phyloP scores from a whole-genome alignment of 2,329 filamentous ascomycete genomes.

The Helotiales sp. region DNA sequence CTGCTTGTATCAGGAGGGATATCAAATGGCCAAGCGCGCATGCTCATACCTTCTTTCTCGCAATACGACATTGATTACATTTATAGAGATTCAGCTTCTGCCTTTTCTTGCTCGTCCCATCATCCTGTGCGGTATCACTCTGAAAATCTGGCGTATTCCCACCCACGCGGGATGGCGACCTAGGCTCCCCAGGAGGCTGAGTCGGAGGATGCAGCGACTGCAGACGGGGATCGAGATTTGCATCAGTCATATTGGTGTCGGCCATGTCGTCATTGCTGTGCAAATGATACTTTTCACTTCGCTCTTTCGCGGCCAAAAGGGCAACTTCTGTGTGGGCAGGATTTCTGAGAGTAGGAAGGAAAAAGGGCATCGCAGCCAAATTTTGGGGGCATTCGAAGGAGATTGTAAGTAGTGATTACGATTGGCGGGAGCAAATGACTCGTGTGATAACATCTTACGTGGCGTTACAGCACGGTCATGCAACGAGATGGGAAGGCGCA shows the following conservation, averaged over 20 bases:
- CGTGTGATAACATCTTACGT: background rate
- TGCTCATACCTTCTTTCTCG: conserved; percentile 16
- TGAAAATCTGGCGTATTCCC: background rate
- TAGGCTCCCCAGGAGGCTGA: background rate
- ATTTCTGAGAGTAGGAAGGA: background rate
- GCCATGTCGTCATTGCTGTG: background rate
- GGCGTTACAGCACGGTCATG: background rate
- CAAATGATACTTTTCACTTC: background rate
- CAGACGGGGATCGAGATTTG: background rate
- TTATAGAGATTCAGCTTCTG: conserved; percentile 20
- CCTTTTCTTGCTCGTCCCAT: conserved; percentile 8
- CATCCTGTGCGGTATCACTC: conserved; percentile 1
- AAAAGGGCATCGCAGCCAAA: background rate
- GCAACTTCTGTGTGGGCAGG: background rate
- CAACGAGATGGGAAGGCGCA: background rate
- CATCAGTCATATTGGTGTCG: background rate
- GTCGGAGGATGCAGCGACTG: background rate
- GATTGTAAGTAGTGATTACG: background rate
- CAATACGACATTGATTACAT: conserved; percentile 20
- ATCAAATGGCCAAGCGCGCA: background rate
- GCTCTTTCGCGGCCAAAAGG: background rate
- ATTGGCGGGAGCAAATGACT: background rate
- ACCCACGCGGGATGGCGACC: background rate
- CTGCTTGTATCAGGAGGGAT: background rate
- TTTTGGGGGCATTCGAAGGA: background rate